These are phyloP conservation scores for Cyberlindnera misumaiensis DNA, from an alignment of 805 yeast genomes.

Conservation along the genomic window DNA sequence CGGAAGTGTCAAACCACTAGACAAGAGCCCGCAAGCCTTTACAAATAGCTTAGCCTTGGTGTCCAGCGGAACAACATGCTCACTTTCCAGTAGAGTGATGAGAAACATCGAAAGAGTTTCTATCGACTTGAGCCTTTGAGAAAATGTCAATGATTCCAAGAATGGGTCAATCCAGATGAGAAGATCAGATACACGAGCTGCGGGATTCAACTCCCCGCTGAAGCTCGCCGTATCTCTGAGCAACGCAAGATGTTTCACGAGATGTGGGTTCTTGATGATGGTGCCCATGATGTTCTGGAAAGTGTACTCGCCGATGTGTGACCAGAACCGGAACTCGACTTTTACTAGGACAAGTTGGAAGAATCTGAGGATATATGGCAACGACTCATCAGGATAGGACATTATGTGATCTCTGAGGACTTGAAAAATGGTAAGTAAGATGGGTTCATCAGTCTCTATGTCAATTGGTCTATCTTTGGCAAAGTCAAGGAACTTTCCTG, in stretches of 20 bases:
- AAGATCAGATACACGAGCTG: conserved; percentile 35
- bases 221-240: conserved; percentile 23
- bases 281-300: conserved; percentile 53
- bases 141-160: conserved; percentile 34
- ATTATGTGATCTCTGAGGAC: conserved; percentile 46
- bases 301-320: conserved; percentile 42
- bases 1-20: conserved; percentile 10
- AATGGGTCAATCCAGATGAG: conserved; percentile 50
- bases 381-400: conserved; percentile 40
- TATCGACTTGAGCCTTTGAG: conserved; percentile 47
- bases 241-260: conserved; percentile 29
- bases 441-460: conserved; percentile 21
- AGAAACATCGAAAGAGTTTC: conserved; percentile 45
- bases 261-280: conserved; percentile 48
- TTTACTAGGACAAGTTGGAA: conserved; percentile 37
- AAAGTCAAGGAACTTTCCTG: conserved; percentile 23
- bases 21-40: conserved; percentile 18
- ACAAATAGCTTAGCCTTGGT: conserved; percentile 30
- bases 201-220: conserved; percentile 25
- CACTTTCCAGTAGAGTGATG: conserved; percentile 31
- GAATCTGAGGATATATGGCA: conserved; percentile 41
- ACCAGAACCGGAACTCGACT: conserved; percentile 48
- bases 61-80: conserved; percentile 27
- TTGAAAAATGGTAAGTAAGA: conserved; percentile 25
- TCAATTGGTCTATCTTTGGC: conserved; percentile 18